These are phyloP conservation scores for Fusarium siculi DNA, from an alignment of 2,329 filamentous ascomycete genomes.

Conservation along the genomic window DNA sequence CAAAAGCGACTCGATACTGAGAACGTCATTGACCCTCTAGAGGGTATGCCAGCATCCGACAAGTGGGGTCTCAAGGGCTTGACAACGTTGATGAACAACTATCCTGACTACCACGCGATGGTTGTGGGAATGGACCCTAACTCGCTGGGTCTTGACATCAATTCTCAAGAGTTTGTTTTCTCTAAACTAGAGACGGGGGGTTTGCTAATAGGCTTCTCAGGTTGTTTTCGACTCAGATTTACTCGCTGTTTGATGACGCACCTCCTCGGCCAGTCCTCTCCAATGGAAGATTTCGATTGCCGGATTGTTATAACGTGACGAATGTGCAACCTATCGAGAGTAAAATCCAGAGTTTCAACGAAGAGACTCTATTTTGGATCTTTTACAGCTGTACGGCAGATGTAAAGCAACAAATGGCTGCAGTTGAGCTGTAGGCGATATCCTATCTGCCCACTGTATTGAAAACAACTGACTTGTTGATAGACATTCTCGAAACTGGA, in stretches of 20 bases:
- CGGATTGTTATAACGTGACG: constrained; percentile 74
- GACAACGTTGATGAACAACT: constrained; percentile 71
- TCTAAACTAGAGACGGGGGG: background rate
- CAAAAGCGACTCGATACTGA: constrained; percentile 49
- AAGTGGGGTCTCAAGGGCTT: constrained; percentile 74
- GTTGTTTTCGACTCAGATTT: constrained; percentile 67
- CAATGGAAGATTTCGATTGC: constrained; percentile 64
- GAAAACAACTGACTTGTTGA: constrained; percentile 5
- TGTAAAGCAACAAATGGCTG: constrained; percentile 71
- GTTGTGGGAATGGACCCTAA: constrained; percentile 69
- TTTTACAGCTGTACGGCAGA: constrained; percentile 75
- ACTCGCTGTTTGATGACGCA: constrained; percentile 70
- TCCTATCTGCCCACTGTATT: background rate
- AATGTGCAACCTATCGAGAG: constrained; percentile 73
- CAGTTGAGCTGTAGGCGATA: constrained; percentile 67
- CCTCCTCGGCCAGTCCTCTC: constrained; percentile 66
- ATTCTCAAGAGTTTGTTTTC: constrained; percentile 65
- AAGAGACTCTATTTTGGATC: constrained; percentile 76
- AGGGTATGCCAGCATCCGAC: constrained; percentile 70
- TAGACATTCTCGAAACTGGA: constrained; percentile 72
- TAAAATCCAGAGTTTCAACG: constrained; percentile 74
- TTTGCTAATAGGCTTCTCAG: constrained; percentile 49
- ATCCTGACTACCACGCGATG: constrained; percentile 70
- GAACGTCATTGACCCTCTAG: constrained; percentile 66
- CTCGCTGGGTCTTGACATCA: constrained; percentile 67